phyloP scores from a whole-genome alignment of 208 protist genomes.

The Endotrypanum monterogeii region DNA sequence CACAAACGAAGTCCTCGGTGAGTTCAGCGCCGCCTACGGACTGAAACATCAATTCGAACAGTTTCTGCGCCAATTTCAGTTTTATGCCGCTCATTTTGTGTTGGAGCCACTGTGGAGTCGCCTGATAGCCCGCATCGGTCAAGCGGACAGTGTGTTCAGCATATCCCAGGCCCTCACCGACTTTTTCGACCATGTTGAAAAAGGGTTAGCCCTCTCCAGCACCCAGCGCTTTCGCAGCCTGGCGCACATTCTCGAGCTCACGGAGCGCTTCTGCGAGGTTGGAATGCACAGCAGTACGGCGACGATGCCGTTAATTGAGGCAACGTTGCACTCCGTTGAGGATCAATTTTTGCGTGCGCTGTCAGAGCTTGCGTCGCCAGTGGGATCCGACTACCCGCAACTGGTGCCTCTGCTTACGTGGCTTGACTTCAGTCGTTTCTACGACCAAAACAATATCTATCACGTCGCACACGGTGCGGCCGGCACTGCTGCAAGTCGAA shows the following conservation, averaged over 20 bases:
- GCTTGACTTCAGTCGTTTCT: conserved; percentile 88
- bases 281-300: conserved; percentile 60
- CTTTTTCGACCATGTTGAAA: conserved; percentile 75
- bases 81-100: conserved; percentile 89
- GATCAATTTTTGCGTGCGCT: conserved; percentile 66
- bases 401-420: conserved; percentile 84
- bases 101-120: conserved; percentile 82
- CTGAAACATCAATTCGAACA: conserved; percentile 88
- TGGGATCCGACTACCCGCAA: conserved; percentile 80
- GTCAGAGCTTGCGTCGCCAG: conserved; percentile 78
- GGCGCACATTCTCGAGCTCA: conserved; percentile 64
- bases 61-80: conserved; percentile 89
- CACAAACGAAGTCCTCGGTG: conserved; percentile 44
- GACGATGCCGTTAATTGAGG: conserved; percentile 55
- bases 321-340: conserved; percentile 60
- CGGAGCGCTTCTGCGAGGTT: conserved; percentile 77
- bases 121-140: conserved; percentile 62
- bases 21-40: conserved; percentile 64
- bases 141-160: conserved; percentile 71
- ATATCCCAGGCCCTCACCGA: conserved; percentile 70
- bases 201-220: conserved; percentile 76
- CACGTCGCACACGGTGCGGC: conserved; percentile 62
- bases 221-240: conserved; percentile 74
- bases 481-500: not conserved
- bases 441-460: conserved; percentile 83